These are phyloP conservation scores for Globisporangium viniferum DNA, from an alignment of 352 stramenopile species.

Conservation along the genomic window DNA sequence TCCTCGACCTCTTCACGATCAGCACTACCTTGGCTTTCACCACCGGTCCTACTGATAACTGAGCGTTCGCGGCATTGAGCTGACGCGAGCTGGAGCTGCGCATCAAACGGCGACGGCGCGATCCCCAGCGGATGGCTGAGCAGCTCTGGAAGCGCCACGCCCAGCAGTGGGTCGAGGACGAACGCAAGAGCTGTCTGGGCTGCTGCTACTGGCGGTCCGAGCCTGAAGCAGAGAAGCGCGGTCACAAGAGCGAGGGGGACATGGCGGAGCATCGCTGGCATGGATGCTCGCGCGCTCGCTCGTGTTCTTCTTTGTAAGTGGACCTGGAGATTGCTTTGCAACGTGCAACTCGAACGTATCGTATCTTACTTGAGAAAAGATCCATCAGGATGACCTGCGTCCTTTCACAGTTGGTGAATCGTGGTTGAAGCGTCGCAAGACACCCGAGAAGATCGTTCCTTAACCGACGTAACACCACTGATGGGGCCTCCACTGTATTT, in stretches of 20 bases:
- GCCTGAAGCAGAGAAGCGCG: background rate
- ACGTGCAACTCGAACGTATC: no score
- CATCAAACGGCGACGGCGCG: conserved; percentile 21
- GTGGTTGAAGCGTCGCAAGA: no score
- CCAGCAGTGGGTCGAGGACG: conserved; percentile 22
- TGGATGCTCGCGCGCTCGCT: background rate
- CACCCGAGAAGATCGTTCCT: no score
- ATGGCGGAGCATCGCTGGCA: no score
- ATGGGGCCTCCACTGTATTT: no score
- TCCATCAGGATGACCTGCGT: no score
- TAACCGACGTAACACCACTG: no score
- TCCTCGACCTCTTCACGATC: background rate
- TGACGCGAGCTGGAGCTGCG: conserved; percentile 29
- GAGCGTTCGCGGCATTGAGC: conserved; percentile 29
- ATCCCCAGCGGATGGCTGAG: conserved; percentile 22
- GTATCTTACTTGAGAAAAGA: no score
- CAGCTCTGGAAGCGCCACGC: conserved; percentile 26
- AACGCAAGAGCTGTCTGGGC: conserved; percentile 9
- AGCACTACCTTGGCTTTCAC: background rate
- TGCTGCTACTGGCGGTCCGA: background rate
- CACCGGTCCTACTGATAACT: background rate
- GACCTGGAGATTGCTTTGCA: no score
- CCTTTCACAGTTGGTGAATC: no score
- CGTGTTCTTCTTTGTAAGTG: no score
- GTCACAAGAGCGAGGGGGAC: background rate